Base-by-base conservation (phyloP, 768 basidiomycete genomes). In the Multifurca ochricompacta region DNA sequence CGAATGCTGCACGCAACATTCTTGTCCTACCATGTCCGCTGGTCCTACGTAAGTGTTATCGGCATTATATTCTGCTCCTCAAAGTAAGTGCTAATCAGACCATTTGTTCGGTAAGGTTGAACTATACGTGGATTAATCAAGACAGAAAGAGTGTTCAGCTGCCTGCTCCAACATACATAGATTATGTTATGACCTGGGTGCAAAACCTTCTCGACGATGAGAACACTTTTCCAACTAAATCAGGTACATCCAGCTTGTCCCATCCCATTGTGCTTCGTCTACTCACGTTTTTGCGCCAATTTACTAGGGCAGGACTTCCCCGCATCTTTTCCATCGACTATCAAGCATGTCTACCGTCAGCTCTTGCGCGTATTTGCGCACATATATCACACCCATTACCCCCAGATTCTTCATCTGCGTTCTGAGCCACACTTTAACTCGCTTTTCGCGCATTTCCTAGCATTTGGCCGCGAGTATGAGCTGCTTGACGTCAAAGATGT, bases 291-390 rank as follows among this genome's bases (percentile, higher is more conserved):
- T 30, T 31, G 34, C 40, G 35, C 21, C 23, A 19, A 19, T 46
- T 19, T 44, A 23, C 7, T 60, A 93, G 93, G 90, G 42, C 87
- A 88, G 48, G 79, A 89, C 39, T 97, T 97, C 70, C 85, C 91
- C 45, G 81, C 79, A 37, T 80, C 79, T 47, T 98, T 98, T 74
- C 91, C 95, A 1, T 80, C 86, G 9, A 93, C 92, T 11, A 75
- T 87, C 62, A 91, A 91, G 58, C 91, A 94, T 68, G 85, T 98
- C 64, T 98, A 97, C 71, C 90, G 93, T 30, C 94, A 97, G 65
- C 88, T 98, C 32, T 80, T 98, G 52, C 89, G 95, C 44, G 88
- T 98, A 60, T 97, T 97, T 66, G 94, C 95, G 9, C 95, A 98
- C 74, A 81, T 98, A 63, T 98, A 97, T 68, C 87, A 97, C 67